Base-by-base conservation (phyloP, 1,139 yeast genomes). In the Saccharomyces pastorianus region DNA sequence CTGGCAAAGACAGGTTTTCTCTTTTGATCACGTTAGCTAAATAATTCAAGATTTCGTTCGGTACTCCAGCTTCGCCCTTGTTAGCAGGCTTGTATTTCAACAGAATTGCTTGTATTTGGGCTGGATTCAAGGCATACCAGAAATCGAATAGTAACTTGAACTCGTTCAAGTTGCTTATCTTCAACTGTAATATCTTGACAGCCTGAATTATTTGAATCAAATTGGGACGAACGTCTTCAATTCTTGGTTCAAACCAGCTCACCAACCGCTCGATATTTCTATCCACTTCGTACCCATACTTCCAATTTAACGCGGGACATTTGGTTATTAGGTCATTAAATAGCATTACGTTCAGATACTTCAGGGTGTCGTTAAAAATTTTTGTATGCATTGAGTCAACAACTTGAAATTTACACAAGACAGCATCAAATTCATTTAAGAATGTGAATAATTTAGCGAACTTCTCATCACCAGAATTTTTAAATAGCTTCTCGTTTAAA, bases 131-230 rank as follows among this genome's bases (percentile, higher is more conserved):
- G 7, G 93, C 85, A 78, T 90, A 89, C 75, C 99, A 93, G 62
- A 93, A 89, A 66, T 93, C 98, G 73, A 88, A 88, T 59, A 93
- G 85, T 56, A 93, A 87, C 63, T 86, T 93, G 66, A 91, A 86
- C 71, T 93, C 99, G 60, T 86, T 95, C 20, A 86, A 78, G 26
- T 95, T 85, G 61, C 85, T 84, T 75, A 90, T 90, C 71, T 95
- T 83, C 68, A 93, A 80, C 73, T 93, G 99, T 66, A 93, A 76
- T 58, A 93, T 76, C 74, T 93, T 93, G 50, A 96, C 91, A 28
- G 95, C 91, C 73, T 93, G 98, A 68, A 88, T 79, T 66, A 93
- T 78, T 68, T 90, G 96, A 59, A 85, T 85, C 68, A 93, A 78
- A 64, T 88, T 83, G 42, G 84, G 81, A 17, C 89, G 79, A 4